Evolutionary conservation across 306 rosid genomes (phyloP), one percentile per base, ranked within the genome.

Genomic region (Acacia acuminata): DNA sequence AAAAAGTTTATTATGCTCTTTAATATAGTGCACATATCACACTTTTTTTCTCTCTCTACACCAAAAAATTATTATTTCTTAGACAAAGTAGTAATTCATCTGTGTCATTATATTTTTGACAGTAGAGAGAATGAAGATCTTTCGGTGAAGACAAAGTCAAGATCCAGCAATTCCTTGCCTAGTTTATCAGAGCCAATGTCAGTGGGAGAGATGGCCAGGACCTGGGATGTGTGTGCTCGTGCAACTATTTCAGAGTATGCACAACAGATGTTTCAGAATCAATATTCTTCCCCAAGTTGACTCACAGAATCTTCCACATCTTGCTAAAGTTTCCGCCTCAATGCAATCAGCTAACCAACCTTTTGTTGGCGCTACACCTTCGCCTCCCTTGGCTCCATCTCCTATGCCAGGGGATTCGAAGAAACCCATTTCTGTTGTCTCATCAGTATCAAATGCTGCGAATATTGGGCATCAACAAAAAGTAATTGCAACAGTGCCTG

Each of bases 221-320:
- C 96, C 20, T 96, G 99, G 99, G 98, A 94, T 84, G 82, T 82
- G 47, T 93, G 94, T 83, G 96, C 97, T 43, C 96, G 96, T 4
- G 84, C 88, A 5, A 92, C 81, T 78, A 82, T 96, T 84, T 85
- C 91, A 6, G 97, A 96, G 84, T 83, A 96, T 58, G 98, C 98
- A 5, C 97, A 92, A 88, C 88, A 86, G 32, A 30, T 30, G 32
- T 30, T 30, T 30, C 32, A 30, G 32, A 30, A 30, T 30, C 32
- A 30, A 30, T 2, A 30, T 30, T 30, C 32, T 30, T 30, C 32
- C 32, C 32, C 32, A 30, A 2, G 32, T 30, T 30, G 32, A 30
- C 32, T 30, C 32, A 30, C 32, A 30, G 32, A 30, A 30, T 30
- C 32, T 30, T 30, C 32, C 32, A 30, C 32, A 1, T 30, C 32